A percentile compares a stretch with the other conserved stretches of the same genome.
phyloP scores from a whole-genome alignment of 2,329 filamentous ascomycete genomes.

The Metarhizium guizhouense region DNA sequence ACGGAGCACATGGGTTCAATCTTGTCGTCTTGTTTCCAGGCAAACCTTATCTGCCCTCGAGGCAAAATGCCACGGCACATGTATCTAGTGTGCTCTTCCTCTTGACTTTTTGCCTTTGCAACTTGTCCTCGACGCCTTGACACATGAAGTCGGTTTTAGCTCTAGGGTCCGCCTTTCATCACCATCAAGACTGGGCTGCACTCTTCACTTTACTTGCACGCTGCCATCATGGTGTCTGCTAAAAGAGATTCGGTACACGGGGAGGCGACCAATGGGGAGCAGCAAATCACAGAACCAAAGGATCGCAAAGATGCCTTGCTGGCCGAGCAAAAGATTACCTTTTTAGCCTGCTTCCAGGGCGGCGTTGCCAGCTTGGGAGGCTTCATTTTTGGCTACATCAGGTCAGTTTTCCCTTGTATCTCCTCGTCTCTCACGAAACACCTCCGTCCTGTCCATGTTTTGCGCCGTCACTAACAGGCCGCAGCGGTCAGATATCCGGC shows the following conservation, averaged over 20 bases:
- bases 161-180: not conserved
- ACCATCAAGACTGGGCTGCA: not conserved
- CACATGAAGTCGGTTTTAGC: too few species aligned
- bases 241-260: not conserved
- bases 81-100: not conserved
- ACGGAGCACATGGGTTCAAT: too few species aligned
- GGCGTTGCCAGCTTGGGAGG: constrained; percentile 44
- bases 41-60: constrained; percentile 1
- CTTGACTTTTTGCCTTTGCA: not conserved
- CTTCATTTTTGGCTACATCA: constrained; percentile 49
- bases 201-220: not conserved
- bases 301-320: not conserved
- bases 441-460: not conserved
- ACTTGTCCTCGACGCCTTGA: too few species aligned
- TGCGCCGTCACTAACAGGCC: constrained; percentile 1
- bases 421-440: not conserved
- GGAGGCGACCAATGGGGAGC: too few species aligned
- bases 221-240: constrained; percentile 2
- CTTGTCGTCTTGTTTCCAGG: not conserved
- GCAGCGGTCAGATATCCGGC: constrained; percentile 50
- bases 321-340: constrained; percentile 22
- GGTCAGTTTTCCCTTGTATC: constrained; percentile 24
- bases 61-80: not conserved
- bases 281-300: not conserved
- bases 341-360: constrained; percentile 38